Conservation (phyloP, 1,284 basidiomycete species). For the Agaricales sp. region DNA sequence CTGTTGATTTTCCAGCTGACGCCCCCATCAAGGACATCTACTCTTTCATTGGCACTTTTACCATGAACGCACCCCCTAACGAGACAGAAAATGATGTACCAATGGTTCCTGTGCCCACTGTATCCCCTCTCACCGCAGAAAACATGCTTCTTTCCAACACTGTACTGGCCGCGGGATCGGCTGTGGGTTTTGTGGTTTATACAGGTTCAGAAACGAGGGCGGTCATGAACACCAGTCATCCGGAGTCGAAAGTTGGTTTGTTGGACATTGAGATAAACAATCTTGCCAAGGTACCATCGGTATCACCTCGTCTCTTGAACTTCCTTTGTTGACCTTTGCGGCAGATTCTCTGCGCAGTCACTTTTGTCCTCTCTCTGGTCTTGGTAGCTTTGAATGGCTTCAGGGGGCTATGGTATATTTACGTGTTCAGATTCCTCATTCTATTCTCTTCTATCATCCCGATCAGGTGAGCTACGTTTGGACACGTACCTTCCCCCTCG, state of each 20-base stretch:
- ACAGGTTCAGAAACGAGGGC: conserved; percentile 93
- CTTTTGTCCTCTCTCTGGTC: conserved; percentile 83
- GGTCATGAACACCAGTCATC: conserved; percentile 99
- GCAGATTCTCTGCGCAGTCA: conserved; percentile 90
- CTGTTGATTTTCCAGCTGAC: conserved; percentile 50
- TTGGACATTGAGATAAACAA: conserved; percentile 93
- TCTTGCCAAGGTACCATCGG: conserved; percentile 72
- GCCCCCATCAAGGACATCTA: conserved; percentile 97
- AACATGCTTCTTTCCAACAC: conserved; percentile 76
- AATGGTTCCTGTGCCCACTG: conserved; percentile 48
- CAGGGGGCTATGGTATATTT: conserved; percentile 92
- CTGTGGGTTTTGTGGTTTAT: conserved; percentile 89
- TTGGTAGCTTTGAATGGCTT: conserved; percentile 97
- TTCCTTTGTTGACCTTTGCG: background rate
- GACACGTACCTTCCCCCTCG: background rate
- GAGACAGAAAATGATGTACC: conserved; percentile 36
- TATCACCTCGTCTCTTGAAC: too few species aligned
- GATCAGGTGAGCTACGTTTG: conserved; percentile 63
- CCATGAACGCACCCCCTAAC: conserved; percentile 46
- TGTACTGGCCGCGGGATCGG: conserved; percentile 90
- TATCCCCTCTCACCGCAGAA: conserved; percentile 82
- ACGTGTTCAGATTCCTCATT: conserved; percentile 94
- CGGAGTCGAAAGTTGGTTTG: conserved; percentile 89
- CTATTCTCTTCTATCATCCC: conserved; percentile 98
- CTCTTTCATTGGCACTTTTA: conserved; percentile 89